phyloP scores from a whole-genome alignment of 345 rosid genomes.

The Citrus maxima region DNA sequence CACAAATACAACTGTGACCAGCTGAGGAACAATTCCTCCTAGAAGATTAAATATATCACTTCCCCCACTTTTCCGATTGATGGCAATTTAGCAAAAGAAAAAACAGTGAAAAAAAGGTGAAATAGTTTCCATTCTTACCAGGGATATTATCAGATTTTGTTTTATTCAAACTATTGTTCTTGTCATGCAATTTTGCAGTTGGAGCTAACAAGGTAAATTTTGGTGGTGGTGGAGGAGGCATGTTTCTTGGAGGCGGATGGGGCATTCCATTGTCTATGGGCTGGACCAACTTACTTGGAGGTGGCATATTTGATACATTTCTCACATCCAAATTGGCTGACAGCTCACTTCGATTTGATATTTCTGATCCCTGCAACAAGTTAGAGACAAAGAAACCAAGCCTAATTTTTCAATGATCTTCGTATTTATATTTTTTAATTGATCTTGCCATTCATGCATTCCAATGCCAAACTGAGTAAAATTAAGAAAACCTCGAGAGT shows the following conservation, averaged over 20 bases:
- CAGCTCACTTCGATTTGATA: slow-evolving; percentile 28
- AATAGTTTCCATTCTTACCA: slow-evolving; percentile 33
- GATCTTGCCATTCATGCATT: not conserved
- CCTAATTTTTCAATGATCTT: slow-evolving; percentile 22
- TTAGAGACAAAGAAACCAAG: slow-evolving; percentile 22
- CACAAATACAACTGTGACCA: not conserved
- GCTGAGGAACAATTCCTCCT: not conserved
- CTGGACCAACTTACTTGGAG: slow-evolving; percentile 43
- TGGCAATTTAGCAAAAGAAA: not conserved
- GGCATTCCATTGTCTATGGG: slow-evolving; percentile 35
- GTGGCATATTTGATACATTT: slow-evolving; percentile 40
- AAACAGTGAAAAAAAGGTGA: not conserved
- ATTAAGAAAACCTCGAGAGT: not conserved
- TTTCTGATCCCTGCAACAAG: slow-evolving; percentile 44
- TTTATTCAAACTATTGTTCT: slow-evolving; percentile 17
- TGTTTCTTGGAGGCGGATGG: slow-evolving; percentile 45
- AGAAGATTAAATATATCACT: not conserved
- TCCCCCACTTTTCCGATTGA: not conserved
- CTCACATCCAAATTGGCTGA: slow-evolving; percentile 21
- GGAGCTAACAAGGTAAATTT: slow-evolving; percentile 37
- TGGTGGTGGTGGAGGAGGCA: slow-evolving; percentile 64
- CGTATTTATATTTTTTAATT: too few relatives aligned
- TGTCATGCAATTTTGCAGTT: slow-evolving; percentile 23
- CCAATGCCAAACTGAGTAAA: not conserved
- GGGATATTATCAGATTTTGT: slow-evolving; percentile 43